A percentile compares a stretch with the other conserved stretches of the same genome.
phyloP scores from a whole-genome alignment of 495 filamentous ascomycete genomes.

The Diplogelasinospora grovesii region DNA sequence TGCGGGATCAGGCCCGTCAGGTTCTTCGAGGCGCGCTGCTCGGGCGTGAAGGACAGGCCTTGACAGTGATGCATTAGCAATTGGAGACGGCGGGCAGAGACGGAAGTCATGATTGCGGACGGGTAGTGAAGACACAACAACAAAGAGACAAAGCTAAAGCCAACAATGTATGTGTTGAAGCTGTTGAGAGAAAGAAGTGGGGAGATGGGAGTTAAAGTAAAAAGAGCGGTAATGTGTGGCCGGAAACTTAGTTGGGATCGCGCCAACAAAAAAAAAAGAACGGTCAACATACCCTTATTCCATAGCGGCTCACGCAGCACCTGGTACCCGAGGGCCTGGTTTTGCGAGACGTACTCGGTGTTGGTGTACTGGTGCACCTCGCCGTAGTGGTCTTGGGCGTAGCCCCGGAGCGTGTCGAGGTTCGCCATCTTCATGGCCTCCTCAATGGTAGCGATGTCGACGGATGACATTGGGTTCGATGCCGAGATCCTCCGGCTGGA shows the following conservation, averaged over 20 bases:
- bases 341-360: slow-evolving; percentile 44
- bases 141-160: background rate
- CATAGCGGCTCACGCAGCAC: slow-evolving; percentile 49
- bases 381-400: slow-evolving; percentile 44
- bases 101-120: background rate
- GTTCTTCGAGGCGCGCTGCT: slow-evolving; percentile 50
- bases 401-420: slow-evolving; percentile 47
- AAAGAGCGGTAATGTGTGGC: background rate
- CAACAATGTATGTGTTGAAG: too few relatives aligned
- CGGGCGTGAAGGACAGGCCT: slow-evolving; percentile 52
- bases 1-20: slow-evolving; percentile 52
- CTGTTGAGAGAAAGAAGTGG: slow-evolving; percentile 14
- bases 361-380: slow-evolving; percentile 43
- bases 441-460: slow-evolving; percentile 47
- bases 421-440: slow-evolving; percentile 47
- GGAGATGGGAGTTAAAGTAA: slow-evolving; percentile 7
- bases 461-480: slow-evolving; percentile 48
- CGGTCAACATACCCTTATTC: slow-evolving; percentile 52
- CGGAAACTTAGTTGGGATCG: background rate
- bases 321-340: slow-evolving; percentile 48
- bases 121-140: background rate
- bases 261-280: slow-evolving; percentile 4
- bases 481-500: slow-evolving; percentile 40
- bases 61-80: slow-evolving; percentile 12
- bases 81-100: slow-evolving; percentile 1